phyloP scores from a whole-genome alignment of 2,329 filamentous ascomycete species.

The Triangularia setosa region DNA sequence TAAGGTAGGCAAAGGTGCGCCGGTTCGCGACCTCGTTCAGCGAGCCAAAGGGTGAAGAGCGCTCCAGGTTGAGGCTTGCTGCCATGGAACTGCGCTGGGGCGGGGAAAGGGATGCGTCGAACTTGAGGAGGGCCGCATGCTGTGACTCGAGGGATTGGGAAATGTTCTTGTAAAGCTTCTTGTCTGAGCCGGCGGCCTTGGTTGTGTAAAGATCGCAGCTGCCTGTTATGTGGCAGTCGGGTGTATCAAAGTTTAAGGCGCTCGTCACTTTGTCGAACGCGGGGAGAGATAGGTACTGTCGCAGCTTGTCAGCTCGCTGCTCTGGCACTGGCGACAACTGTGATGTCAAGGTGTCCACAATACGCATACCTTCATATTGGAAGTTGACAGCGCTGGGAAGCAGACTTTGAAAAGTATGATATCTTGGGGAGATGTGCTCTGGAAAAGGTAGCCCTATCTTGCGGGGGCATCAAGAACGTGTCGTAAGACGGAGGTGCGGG shows the following conservation, averaged over 20 bases:
- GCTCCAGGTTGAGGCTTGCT: conserved; percentile 67
- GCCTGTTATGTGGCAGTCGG: conserved; percentile 86
- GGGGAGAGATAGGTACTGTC: conserved; percentile 82
- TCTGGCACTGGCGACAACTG: background rate
- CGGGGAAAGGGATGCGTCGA: conserved; percentile 83
- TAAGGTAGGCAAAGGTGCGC: conserved; percentile 90
- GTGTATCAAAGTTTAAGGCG: conserved; percentile 92
- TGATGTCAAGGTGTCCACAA: background rate
- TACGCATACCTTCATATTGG: conserved; percentile 1
- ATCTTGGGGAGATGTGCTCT: background rate
- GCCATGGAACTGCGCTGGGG: conserved; percentile 71
- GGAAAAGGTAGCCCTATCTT: conserved; percentile 1
- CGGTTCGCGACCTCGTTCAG: conserved; percentile 84
- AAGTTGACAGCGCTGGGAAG: background rate
- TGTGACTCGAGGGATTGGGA: conserved; percentile 87
- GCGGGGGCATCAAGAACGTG: conserved; percentile 3
- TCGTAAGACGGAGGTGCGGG: background rate
- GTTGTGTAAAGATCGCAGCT: conserved; percentile 97
- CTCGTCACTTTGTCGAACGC: conserved; percentile 89
- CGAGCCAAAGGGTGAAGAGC: conserved; percentile 87
- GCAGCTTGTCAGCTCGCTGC: conserved; percentile 6
- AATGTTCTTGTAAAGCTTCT: conserved; percentile 96
- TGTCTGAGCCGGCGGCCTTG: conserved; percentile 90
- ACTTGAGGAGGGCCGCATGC: conserved; percentile 80
- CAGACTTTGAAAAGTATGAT: background rate